Percentiles rank a stretch among this genome's conserved stretches.
Conservation (phyloP, 306 rosid species). For the Acacia crassicarpa region DNA sequence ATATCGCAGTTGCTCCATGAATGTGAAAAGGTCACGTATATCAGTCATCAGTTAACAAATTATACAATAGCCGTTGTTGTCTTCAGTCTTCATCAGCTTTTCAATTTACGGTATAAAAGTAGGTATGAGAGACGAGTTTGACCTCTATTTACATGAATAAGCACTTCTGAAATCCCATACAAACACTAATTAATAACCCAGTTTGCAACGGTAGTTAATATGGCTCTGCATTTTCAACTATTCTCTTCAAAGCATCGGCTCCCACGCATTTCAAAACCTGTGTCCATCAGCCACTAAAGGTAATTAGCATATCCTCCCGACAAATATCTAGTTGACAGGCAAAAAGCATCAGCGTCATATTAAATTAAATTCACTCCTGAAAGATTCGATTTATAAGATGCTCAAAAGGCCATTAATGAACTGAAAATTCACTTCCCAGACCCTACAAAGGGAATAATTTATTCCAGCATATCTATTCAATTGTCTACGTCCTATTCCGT, state of each 20-base stretch:
- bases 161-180: no score
- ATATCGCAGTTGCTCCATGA: neutral
- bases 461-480: neutral
- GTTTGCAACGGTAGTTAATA: neutral
- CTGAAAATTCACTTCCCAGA: neutral
- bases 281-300: slow-evolving; percentile 23
- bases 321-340: neutral
- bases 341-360: neutral
- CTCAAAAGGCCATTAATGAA: slow-evolving; percentile 10
- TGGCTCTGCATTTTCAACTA: slow-evolving; percentile 51
- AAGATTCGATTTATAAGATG: slow-evolving; percentile 21
- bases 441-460: neutral
- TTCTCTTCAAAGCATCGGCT: slow-evolving; percentile 48
- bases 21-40: neutral
- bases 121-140: no score
- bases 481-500: neutral
- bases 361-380: neutral
- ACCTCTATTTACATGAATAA: no score
- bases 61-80: neutral
- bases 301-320: slow-evolving; percentile 3
- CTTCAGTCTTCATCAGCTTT: no score
- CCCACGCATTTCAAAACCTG: slow-evolving; percentile 52
- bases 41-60: neutral
- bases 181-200: no score
- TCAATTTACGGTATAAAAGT: no score